These are phyloP conservation scores for Trichoderma pleuroti DNA, from an alignment of 2,329 filamentous ascomycete species.

Conservation along the genomic window DNA sequence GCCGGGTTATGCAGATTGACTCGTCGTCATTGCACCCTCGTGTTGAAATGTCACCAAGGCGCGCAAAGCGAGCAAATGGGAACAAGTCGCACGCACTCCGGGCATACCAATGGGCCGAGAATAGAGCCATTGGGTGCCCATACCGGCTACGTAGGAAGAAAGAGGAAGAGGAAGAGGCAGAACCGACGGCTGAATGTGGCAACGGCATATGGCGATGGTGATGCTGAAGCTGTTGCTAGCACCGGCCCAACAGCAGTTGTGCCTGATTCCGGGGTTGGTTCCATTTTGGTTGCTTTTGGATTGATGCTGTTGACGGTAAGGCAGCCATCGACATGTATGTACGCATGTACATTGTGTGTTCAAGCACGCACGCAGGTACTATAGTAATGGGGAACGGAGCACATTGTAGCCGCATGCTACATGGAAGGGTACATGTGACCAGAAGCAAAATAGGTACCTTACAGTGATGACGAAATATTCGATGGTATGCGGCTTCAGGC, in stretches of 20 bases:
- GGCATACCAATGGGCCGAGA: background rate
- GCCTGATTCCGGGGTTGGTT: background rate
- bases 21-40: background rate
- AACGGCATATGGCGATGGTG: background rate
- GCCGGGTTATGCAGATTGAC: background rate
- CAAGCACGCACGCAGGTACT: background rate
- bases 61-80: slow-evolving; percentile 9
- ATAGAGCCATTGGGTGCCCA: background rate
- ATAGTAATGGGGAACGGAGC: background rate
- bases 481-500: background rate
- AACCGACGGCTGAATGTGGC: slow-evolving; percentile 3
- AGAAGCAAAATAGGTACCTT: background rate
- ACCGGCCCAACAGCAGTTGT: background rate
- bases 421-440: background rate
- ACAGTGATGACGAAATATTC: background rate
- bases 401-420: background rate
- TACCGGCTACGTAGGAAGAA: background rate
- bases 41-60: background rate
- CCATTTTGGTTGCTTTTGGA: background rate
- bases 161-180: too few relatives aligned
- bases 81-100: background rate
- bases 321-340: background rate
- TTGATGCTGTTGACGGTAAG: background rate
- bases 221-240: background rate
- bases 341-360: background rate